Evolutionary conservation across 2,329 filamentous ascomycete species (phyloP).

Genomic region (Ceratocystis papillata): DNA sequence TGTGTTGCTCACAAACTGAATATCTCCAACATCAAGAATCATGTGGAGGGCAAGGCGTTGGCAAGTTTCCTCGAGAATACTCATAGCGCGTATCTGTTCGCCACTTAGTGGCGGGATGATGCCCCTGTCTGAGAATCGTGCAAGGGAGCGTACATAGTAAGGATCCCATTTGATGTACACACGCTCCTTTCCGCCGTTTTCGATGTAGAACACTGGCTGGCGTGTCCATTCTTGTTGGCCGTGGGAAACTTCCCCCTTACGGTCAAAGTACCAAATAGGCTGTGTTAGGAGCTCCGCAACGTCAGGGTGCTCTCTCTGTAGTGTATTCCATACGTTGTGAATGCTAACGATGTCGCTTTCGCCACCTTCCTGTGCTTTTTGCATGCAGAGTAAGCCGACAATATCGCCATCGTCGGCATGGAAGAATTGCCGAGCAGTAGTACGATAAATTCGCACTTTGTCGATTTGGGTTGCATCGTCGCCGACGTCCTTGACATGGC

Average conservation of each 20-base stretch:
- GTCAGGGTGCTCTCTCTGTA: conserved; percentile 65
- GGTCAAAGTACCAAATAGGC: conserved; percentile 85
- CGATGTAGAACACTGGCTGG: conserved; percentile 64
- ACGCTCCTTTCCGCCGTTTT: conserved; percentile 50
- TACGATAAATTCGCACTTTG: conserved; percentile 81
- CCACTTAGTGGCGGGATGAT: conserved; percentile 60
- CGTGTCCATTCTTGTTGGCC: conserved; percentile 67
- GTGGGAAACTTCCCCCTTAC: conserved; percentile 68
- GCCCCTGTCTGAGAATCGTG: conserved; percentile 61
- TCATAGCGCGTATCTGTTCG: conserved; percentile 59
- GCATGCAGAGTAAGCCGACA: conserved; percentile 72
- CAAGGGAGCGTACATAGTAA: conserved; percentile 70
- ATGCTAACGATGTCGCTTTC: conserved; percentile 72
- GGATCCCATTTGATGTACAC: conserved; percentile 72
- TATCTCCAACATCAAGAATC: conserved; percentile 76
- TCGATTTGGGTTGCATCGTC: conserved; percentile 69
- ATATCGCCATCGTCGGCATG: conserved; percentile 75
- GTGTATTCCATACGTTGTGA: conserved; percentile 70
- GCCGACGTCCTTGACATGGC: conserved; percentile 80
- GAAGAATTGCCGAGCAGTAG: conserved; percentile 48
- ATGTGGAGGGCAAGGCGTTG: conserved; percentile 65
- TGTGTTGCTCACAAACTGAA: conserved; percentile 72
- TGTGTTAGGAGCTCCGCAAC: conserved; percentile 63
- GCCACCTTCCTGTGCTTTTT: conserved; percentile 66
- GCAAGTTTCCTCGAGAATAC: conserved; percentile 56